phyloP scores from a whole-genome alignment of 306 rosid genomes.

The Echinosophora koreensis region DNA sequence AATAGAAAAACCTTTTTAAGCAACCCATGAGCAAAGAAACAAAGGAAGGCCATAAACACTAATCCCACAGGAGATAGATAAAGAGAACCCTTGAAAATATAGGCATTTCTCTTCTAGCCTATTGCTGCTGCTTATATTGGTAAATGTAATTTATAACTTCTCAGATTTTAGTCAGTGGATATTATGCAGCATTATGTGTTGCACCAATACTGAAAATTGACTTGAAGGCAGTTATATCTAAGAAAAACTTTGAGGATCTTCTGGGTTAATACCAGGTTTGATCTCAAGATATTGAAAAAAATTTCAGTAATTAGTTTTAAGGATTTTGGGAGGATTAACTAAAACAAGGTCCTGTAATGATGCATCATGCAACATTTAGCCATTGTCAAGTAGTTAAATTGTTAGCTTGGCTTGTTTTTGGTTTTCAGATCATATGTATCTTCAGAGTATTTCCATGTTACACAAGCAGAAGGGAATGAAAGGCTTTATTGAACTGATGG shows the following conservation, averaged over 20 bases:
- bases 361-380: background rate
- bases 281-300: background rate
- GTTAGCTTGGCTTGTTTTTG: background rate
- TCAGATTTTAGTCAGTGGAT: background rate
- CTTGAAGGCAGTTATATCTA: background rate
- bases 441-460: no score
- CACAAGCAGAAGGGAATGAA: no score
- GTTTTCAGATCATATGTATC: background rate
- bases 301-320: background rate
- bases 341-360: background rate
- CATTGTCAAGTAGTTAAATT: background rate
- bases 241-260: constrained; percentile 3
- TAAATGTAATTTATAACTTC: background rate
- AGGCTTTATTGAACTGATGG: no score
- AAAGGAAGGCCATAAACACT: constrained; percentile 10
- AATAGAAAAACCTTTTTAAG: background rate
- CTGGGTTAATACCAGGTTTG: background rate
- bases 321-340: background rate
- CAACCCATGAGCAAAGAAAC: background rate
- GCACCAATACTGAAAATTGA: constrained; percentile 13
- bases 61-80: background rate
- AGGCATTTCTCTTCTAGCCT: constrained; percentile 16
- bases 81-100: constrained; percentile 7
- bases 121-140: background rate
- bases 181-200: background rate